Base-by-base conservation (phyloP, 768 basidiomycete genomes). In the Termitomyces sp. region DNA sequence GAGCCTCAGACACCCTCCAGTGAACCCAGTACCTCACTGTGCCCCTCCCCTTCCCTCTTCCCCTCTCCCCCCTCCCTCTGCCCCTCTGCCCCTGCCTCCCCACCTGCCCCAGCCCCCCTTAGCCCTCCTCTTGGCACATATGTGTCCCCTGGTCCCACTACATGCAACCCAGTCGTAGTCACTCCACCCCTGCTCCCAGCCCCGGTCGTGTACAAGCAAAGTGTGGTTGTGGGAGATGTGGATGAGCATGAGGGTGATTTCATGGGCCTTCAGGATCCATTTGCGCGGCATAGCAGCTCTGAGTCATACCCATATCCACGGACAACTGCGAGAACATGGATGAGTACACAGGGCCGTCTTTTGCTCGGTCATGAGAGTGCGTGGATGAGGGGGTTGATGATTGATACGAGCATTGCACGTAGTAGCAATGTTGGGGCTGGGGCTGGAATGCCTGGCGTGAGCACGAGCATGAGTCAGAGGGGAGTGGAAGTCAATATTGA, bases 181-280 rank as follows among this genome's bases (percentile, higher is more conserved):
- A 34, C 22, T 4, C 24, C 49, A n/a, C n/a, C n/a, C n/a, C n/a
- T n/a, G 8, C 34, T 22, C 3, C 49, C 34, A 34, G 1, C 30
- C 3, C 32, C 9, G 13, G 16, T 50, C 22, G 1, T 10, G 2
- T 36, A 4, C 22, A 49, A 49, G 8, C 48, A n/a, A 33, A 20
- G 48, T 33, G 5, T 40, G n/a, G 39, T 53, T 26, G 7, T 53
- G 51, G 30, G 5, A n/a, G n/a, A n/a, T n/a, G n/a, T n/a, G n/a
- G n/a, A n/a, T n/a, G n/a, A n/a, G 37, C 6, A 20, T 3, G 56
- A 50, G 2, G 49, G 56, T 5, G 60, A 61, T 18, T 54, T 37
- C 13, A 50, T 26, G 30, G 56, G 57, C 20, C 44, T 61, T 7
- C 24, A 47, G 1, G 60, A 61, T 14, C 60, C 60, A 34, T 61